phyloP scores from a whole-genome alignment of 441 rosid species.

The Capsella rubella region DNA sequence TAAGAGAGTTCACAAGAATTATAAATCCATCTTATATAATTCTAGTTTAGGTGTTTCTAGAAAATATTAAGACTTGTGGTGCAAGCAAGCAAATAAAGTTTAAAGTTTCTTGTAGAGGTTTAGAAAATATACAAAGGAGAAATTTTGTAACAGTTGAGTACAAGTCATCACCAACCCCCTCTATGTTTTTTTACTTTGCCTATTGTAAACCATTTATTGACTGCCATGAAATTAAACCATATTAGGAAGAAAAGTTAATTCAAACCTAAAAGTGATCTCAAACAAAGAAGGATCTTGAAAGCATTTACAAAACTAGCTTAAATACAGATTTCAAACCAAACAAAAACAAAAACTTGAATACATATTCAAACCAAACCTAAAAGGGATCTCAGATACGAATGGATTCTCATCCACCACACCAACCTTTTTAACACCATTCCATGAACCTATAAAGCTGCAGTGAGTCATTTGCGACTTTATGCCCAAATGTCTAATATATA shows the following conservation, averaged over 20 bases:
- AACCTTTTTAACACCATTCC: slow-evolving; percentile 5
- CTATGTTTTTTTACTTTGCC: slow-evolving; percentile 29
- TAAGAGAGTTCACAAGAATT: slow-evolving; percentile 16
- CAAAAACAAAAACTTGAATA: background rate
- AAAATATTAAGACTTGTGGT: slow-evolving; percentile 25
- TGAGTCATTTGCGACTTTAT: background rate
- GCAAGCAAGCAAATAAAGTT: slow-evolving; percentile 36
- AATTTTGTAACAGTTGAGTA: slow-evolving; percentile 58
- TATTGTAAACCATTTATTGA: background rate
- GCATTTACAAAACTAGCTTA: background rate
- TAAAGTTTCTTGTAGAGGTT: slow-evolving; percentile 30
- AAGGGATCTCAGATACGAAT: slow-evolving; percentile 11
- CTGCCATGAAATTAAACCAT: slow-evolving; percentile 27
- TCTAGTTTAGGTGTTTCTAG: background rate
- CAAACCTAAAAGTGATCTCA: slow-evolving; percentile 50
- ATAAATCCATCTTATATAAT: slow-evolving; percentile 26
- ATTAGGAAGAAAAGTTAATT: slow-evolving; percentile 16
- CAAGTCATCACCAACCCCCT: slow-evolving; percentile 71
- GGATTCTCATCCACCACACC: slow-evolving; percentile 32
- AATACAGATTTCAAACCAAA: slow-evolving; percentile 25
- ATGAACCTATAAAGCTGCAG: slow-evolving; percentile 3
- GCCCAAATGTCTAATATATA: background rate
- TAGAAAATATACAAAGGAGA: slow-evolving; percentile 16
- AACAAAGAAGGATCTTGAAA: slow-evolving; percentile 23
- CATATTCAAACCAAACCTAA: slow-evolving; percentile 31